Evolutionary conservation across 2,329 filamentous ascomycete genomes (phyloP), one percentile per base, ranked within the genome.

Genomic region (Metarhizium anisopliae): DNA sequence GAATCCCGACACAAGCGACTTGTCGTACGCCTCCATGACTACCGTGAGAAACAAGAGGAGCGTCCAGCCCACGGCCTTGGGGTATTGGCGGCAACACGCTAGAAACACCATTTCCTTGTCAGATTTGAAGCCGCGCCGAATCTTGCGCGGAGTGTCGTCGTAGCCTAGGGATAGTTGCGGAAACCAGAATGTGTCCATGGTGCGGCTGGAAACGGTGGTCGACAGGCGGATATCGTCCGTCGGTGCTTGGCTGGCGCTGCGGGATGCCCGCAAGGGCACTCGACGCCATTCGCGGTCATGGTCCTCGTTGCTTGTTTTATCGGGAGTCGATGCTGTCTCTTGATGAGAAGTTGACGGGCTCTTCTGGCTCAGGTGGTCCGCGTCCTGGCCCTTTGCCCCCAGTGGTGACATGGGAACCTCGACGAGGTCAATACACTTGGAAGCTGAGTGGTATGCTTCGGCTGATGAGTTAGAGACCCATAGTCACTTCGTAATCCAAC

Each of bases 21-120:
- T 64, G 35, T 62, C 62, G 42, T 64, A 64, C 0, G 56, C 63
- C 52, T 64, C 63, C 63, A 64, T 63, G 16, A 65, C 58, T 32
- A 64, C 57, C 7, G 63, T 64, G 2, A 61, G 54, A 51, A 64
- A 64, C 35, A 64, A 56, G 14, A 64, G 47, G 10, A 64, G 51
- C 6, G 63, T 64, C 59, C 62, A 64, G 5, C 55, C 60, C 2
- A 64, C 56, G 5, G 63, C 63, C 50, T 64, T 64, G 51, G 63
- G 63, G 35, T 64, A 64, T 51, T 61, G 60, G 1, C 59, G 53
- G 42, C 61, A 63, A 45, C 59, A 62, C 25, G 54, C 30, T 25
- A 62, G 57, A 38, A 63, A 60, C 0, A 59, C 63, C 7, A 56
- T 52, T n/a, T 62, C 57, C n/a, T 61, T 63, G 29, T 63, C 61